A percentile compares a stretch with the other conserved stretches of the same genome.
These are phyloP conservation scores for Crithidia sp. DNA, from an alignment of 208 protist genomes.

Conservation along the genomic window DNA sequence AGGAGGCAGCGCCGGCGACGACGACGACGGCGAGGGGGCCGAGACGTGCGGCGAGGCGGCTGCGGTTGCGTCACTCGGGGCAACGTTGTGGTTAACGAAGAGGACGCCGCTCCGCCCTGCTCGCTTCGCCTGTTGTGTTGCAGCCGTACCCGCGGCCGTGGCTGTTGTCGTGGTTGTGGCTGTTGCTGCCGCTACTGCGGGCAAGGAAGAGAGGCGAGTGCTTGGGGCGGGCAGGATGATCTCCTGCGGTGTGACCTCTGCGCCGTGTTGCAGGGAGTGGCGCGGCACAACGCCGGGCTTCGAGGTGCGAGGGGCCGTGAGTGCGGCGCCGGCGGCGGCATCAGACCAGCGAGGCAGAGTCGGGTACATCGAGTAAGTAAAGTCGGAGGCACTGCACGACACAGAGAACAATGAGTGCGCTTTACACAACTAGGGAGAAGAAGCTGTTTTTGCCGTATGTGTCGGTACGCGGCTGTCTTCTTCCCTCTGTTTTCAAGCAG, in stretches of 20 bases:
- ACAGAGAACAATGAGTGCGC: not conserved
- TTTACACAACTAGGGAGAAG: not conserved
- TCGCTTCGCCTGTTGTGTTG: conserved; percentile 4
- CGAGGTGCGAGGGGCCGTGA: not conserved
- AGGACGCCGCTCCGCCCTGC: conserved; percentile 10
- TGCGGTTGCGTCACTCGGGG: not conserved
- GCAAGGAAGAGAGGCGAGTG: not conserved
- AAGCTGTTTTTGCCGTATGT: too few relatives aligned
- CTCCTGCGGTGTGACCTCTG: too few relatives aligned
- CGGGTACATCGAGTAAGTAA: conserved; percentile 20
- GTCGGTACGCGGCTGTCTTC: too few relatives aligned
- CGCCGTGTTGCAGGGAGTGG: too few relatives aligned
- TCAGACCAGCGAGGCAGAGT: conserved; percentile 25
- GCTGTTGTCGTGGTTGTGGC: not conserved
- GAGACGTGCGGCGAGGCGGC: not conserved
- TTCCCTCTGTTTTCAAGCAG: too few relatives aligned
- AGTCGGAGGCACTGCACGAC: not conserved
- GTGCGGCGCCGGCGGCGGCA: not conserved
- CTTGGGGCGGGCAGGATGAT: not conserved
- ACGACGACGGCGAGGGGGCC: not conserved
- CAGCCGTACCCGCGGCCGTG: too few relatives aligned
- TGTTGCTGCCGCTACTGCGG: not conserved
- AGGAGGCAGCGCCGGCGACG: not conserved
- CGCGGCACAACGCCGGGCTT: too few relatives aligned
- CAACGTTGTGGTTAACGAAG: conserved; percentile 32